Conservation (phyloP, 2,329 filamentous ascomycete species). For the Aspergillus candidus region DNA sequence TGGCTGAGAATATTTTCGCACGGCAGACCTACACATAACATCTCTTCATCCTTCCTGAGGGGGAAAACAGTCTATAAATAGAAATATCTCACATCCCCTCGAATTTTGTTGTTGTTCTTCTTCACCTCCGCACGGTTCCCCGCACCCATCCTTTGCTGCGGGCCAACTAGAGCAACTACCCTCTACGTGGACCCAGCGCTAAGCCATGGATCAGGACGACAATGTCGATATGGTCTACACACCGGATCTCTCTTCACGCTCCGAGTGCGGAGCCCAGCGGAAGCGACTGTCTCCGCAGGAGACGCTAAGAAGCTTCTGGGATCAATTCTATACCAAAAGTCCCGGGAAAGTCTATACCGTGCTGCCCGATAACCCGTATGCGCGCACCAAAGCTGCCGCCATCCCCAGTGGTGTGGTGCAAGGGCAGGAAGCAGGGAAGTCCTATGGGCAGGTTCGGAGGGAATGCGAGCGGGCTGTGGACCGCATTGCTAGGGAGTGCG, state of each 20-base stretch:
- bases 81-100: too few species aligned
- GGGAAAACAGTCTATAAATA: too few species aligned
- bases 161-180: too few species aligned
- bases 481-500: slow-evolving; percentile 58
- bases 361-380: slow-evolving; percentile 62
- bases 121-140: too few species aligned
- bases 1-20: too few species aligned
- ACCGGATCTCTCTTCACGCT: slow-evolving; percentile 26
- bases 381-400: slow-evolving; percentile 53
- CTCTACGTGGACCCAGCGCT: too few species aligned
- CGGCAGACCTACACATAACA: too few species aligned
- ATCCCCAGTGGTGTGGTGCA: slow-evolving; percentile 50
- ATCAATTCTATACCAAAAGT: slow-evolving; percentile 61
- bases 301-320: slow-evolving; percentile 67
- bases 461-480: slow-evolving; percentile 59
- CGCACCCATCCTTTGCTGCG: too few species aligned
- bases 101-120: too few species aligned
- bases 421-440: slow-evolving; percentile 55
- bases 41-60: too few species aligned
- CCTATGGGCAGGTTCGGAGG: slow-evolving; percentile 65
- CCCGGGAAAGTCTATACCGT: slow-evolving; percentile 68
- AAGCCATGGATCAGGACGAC: slow-evolving; percentile 28
- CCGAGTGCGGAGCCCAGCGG: slow-evolving; percentile 25
- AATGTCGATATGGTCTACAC: slow-evolving; percentile 18
- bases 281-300: slow-evolving; percentile 59